Evolutionary conservation across 805 yeast genomes (phyloP).

Genomic region (Candida silvicultrix): DNA sequence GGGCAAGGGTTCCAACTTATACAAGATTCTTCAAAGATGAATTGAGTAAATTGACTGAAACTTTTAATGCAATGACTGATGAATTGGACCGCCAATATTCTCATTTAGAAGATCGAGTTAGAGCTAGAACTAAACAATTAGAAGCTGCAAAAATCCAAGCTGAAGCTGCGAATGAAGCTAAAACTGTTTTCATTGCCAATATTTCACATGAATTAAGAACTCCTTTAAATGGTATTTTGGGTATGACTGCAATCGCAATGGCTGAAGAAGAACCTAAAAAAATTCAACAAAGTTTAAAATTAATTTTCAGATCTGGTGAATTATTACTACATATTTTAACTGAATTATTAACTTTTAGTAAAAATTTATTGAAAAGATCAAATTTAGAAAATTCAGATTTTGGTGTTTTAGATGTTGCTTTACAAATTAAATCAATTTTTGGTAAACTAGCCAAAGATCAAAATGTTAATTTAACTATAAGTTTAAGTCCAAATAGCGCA

Average conservation of each 20-base stretch:
- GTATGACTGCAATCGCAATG: conserved; percentile 92
- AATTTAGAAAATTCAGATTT: conserved; percentile 81
- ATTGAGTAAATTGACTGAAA: conserved; percentile 78
- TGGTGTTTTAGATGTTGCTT: conserved; percentile 69
- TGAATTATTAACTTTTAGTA: conserved; percentile 86
- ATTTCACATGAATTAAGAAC: conserved; percentile 93
- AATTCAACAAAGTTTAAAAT: conserved; percentile 68
- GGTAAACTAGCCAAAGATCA: conserved; percentile 74
- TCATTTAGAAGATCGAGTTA: conserved; percentile 82
- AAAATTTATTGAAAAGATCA: conserved; percentile 79
- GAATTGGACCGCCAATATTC: conserved; percentile 81
- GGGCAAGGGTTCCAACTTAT: conserved; percentile 38
- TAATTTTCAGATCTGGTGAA: conserved; percentile 90
- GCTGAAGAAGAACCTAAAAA: conserved; percentile 68
- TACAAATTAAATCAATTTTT: conserved; percentile 83
- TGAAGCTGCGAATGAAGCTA: conserved; percentile 94
- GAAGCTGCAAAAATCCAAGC: conserved; percentile 87
- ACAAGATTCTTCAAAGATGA: conserved; percentile 69
- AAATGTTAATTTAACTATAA: conserved; percentile 59
- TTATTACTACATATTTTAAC: conserved; percentile 81
- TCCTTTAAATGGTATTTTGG: conserved; percentile 92
- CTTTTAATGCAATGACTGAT: conserved; percentile 87
- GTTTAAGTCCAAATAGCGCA: conserved; percentile 52
- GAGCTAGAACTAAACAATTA: conserved; percentile 77
- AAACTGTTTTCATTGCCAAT: conserved; percentile 88